Conservation (phyloP, 768 basidiomycete species). For the Calocera cornea region DNA sequence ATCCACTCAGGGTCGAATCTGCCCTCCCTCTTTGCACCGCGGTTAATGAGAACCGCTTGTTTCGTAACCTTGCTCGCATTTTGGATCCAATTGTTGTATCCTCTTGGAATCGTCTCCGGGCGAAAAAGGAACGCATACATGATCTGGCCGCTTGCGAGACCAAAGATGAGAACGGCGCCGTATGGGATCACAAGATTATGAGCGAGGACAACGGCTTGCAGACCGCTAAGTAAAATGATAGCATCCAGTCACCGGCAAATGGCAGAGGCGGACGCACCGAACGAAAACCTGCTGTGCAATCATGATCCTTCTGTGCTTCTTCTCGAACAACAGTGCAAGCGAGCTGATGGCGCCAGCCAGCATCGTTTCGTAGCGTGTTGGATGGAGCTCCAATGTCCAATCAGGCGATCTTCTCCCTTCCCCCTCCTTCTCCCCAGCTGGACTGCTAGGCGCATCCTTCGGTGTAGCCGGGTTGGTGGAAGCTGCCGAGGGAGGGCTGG, state of each 20-base stretch:
- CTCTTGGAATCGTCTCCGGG: slow-evolving; percentile 71
- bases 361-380: slow-evolving; percentile 64
- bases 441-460: slow-evolving; percentile 9
- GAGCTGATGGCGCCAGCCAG: slow-evolving; percentile 63
- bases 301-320: slow-evolving; percentile 42
- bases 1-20: slow-evolving; percentile 43
- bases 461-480: slow-evolving; percentile 25
- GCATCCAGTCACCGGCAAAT: neutral
- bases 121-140: slow-evolving; percentile 62
- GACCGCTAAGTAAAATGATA: neutral
- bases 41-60: slow-evolving; percentile 48
- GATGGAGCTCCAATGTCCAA: neutral
- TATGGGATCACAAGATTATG: slow-evolving; percentile 60
- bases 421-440: slow-evolving; percentile 9
- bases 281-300: slow-evolving; percentile 86
- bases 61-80: slow-evolving; percentile 51
- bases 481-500: neutral
- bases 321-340: slow-evolving; percentile 66
- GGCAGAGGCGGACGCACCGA: slow-evolving; percentile 38
- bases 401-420: neutral
- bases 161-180: slow-evolving; percentile 72
- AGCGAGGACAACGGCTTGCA: neutral
- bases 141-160: slow-evolving; percentile 75
- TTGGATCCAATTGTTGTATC: slow-evolving; percentile 63
- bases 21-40: slow-evolving; percentile 43